phyloP scores from a whole-genome alignment of 768 basidiomycete genomes.

The Russula abietina region DNA sequence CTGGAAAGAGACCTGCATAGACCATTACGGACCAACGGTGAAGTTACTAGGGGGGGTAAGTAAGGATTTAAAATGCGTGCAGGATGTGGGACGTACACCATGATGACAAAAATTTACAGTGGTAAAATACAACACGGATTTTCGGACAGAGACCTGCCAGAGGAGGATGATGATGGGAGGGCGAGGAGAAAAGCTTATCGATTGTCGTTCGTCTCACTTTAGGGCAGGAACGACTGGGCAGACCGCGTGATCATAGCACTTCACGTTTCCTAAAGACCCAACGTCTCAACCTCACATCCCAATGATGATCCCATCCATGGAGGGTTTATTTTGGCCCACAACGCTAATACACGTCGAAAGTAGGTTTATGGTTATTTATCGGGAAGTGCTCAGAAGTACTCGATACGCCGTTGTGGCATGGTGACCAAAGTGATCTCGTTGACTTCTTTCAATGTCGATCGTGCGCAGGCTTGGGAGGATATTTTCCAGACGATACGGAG shows the following conservation, averaged over 20 bases:
- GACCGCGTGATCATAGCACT: slow-evolving; percentile 3
- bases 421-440: too few species aligned
- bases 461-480: slow-evolving; percentile 81
- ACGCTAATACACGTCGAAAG: too few species aligned
- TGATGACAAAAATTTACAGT: slow-evolving; percentile 50
- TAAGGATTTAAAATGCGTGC: neutral
- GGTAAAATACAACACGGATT: slow-evolving; percentile 22
- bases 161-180: slow-evolving; percentile 12
- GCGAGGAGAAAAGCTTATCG: slow-evolving; percentile 35
- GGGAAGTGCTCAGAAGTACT: too few species aligned
- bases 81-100: slow-evolving; percentile 62
- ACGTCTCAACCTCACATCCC: too few species aligned
- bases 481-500: slow-evolving; percentile 75
- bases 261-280: too few species aligned
- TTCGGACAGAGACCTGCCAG: slow-evolving; percentile 13
- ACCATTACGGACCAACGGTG: slow-evolving; percentile 21
- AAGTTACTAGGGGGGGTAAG: slow-evolving; percentile 21
- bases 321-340: too few species aligned
- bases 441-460: neutral
- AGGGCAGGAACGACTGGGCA: slow-evolving; percentile 13
- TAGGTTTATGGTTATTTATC: too few species aligned
- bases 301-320: too few species aligned
- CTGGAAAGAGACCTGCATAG: slow-evolving; percentile 26
- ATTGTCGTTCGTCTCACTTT: slow-evolving; percentile 28
- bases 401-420: too few species aligned